phyloP scores from a whole-genome alignment of 129 eudicot species.

The Chrysanthemum seticuspe region DNA sequence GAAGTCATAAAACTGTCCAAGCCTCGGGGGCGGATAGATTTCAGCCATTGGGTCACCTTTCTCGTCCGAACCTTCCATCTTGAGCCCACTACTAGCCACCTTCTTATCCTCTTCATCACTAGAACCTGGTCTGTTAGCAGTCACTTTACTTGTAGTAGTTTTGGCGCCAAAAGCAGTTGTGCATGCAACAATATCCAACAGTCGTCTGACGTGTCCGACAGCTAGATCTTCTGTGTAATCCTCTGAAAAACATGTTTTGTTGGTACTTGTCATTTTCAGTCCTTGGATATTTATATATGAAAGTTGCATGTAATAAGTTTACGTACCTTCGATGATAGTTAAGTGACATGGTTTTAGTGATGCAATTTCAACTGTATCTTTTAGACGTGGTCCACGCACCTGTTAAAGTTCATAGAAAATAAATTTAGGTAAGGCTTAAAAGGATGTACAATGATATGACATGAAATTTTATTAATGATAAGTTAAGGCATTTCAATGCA shows the following conservation, averaged over 20 bases:
- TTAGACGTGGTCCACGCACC: constrained; percentile 81
- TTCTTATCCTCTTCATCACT: constrained; percentile 41
- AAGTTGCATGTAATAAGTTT: neutral
- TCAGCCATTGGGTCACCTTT: constrained; percentile 63
- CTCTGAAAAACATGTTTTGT: constrained; percentile 43
- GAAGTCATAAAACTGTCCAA: constrained; percentile 94
- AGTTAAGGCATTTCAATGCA: too few species aligned
- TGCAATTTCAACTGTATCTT: constrained; percentile 67
- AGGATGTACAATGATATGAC: too few species aligned
- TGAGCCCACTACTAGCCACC: constrained; percentile 20
- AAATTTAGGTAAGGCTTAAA: too few species aligned
- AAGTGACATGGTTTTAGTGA: constrained; percentile 82
- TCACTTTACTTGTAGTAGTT: constrained; percentile 32
- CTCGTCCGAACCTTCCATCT: constrained; percentile 38
- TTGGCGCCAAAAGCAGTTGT: constrained; percentile 70
- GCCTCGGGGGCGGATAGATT: constrained; percentile 87
- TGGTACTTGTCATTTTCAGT: neutral
- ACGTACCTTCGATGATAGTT: constrained; percentile 64
- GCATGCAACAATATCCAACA: constrained; percentile 90
- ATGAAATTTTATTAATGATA: too few species aligned
- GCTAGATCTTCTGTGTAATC: constrained; percentile 69
- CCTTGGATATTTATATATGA: constrained; percentile 13
- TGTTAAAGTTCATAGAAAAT: constrained; percentile 9
- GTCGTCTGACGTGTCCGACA: constrained; percentile 84
- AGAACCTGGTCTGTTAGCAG: constrained; percentile 37